Conservation (phyloP, 2,329 filamentous ascomycete genomes). For the Cordyceps cateniannulata region DNA sequence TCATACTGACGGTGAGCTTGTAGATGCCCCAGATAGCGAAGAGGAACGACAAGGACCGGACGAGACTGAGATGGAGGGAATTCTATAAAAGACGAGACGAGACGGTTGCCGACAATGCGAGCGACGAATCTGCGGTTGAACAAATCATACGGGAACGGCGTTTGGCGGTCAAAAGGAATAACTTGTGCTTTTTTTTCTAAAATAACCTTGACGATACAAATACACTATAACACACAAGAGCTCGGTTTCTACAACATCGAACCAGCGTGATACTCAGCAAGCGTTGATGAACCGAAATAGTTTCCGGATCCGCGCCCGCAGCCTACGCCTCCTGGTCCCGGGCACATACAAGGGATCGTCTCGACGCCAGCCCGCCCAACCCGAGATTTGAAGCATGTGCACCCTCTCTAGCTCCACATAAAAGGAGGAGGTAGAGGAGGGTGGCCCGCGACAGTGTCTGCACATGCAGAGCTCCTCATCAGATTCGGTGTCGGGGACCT, state of each 20-base stretch:
- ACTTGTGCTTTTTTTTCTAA: not conserved
- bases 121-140: not conserved
- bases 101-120: not conserved
- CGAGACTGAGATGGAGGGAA: constrained; percentile 22
- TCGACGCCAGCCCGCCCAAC: not conserved
- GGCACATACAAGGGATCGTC: not conserved
- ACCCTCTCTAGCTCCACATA: not conserved
- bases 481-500: not conserved
- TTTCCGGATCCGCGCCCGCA: not conserved
- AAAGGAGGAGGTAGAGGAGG: not conserved
- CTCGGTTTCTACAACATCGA: not conserved
- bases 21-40: constrained; percentile 17
- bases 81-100: not conserved
- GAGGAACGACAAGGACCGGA: constrained; percentile 19
- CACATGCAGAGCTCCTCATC: not conserved
- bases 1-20: constrained; percentile 13
- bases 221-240: not conserved
- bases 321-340: not conserved
- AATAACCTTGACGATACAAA: not conserved
- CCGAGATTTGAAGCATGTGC: not conserved
- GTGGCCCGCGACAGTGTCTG: not conserved
- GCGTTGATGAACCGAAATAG: not conserved
- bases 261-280: not conserved
- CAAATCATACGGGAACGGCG: not conserved
- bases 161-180: not conserved